Conservation (phyloP, 2,329 filamentous ascomycete species). For the Aspergillus sp. region DNA sequence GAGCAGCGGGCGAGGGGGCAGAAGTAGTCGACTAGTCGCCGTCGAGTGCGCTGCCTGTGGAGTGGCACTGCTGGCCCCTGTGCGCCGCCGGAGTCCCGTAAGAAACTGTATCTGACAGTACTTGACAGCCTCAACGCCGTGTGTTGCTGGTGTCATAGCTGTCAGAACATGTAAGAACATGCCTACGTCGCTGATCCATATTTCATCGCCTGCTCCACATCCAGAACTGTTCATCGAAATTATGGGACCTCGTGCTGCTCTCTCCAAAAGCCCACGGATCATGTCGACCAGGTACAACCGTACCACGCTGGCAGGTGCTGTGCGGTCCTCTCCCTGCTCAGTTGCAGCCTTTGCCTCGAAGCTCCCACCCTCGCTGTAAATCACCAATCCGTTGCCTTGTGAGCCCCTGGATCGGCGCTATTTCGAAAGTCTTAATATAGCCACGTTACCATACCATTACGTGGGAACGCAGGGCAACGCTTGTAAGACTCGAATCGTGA, state of each 20-base stretch:
- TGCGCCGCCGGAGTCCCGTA: neutral
- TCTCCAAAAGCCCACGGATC: neutral
- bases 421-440: slow-evolving; percentile 3
- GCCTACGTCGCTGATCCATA: neutral
- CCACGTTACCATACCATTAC: slow-evolving; percentile 2
- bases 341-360: neutral
- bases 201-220: neutral
- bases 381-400: neutral
- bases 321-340: neutral
- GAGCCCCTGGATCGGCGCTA: slow-evolving; percentile 5
- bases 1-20: slow-evolving; percentile 15
- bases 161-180: neutral
- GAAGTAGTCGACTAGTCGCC: slow-evolving; percentile 9
- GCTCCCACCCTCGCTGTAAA: neutral
- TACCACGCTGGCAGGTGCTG: neutral
- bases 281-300: neutral
- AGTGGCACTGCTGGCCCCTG: slow-evolving; percentile 2
- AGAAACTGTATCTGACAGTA: neutral
- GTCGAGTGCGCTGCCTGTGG: neutral
- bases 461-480: neutral
- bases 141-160: neutral
- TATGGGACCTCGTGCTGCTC: slow-evolving; percentile 8
- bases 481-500: slow-evolving; percentile 1
- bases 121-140: neutral
- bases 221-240: slow-evolving; percentile 7